A percentile compares a stretch with the other conserved stretches of the same genome.
These are phyloP conservation scores for Davidsoniella australis DNA, from an alignment of 2,329 filamentous ascomycete species.

Conservation along the genomic window DNA sequence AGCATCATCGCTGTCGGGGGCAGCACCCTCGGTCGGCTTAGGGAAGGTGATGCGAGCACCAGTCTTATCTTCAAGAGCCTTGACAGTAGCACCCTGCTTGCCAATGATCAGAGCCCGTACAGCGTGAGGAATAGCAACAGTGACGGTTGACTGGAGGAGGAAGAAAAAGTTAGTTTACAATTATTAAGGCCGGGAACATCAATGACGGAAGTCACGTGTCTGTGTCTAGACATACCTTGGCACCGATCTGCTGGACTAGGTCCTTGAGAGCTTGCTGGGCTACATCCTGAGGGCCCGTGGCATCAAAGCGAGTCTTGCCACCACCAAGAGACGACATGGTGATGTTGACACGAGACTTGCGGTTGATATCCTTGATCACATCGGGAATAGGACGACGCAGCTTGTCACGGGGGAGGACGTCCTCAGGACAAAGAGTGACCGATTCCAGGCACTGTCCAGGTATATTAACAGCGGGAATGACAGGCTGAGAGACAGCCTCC, in stretches of 20 bases:
- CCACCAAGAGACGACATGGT: conserved; percentile 57
- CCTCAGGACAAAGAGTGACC: conserved; percentile 54
- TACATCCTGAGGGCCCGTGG: conserved; percentile 64
- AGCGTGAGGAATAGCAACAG: conserved; percentile 31
- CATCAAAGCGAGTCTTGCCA: conserved; percentile 65
- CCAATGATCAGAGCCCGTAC: conserved; percentile 84
- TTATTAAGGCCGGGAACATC: not conserved
- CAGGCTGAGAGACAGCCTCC: not conserved
- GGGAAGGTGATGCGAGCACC: conserved; percentile 84
- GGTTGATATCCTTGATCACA: conserved; percentile 80
- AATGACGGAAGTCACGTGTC: conserved; percentile 5
- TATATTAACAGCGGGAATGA: conserved; percentile 35
- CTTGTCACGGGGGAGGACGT: conserved; percentile 59
- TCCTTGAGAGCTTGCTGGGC: conserved; percentile 82
- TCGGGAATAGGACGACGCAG: conserved; percentile 75
- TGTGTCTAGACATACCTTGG: conserved; percentile 44
- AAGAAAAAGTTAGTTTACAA: conserved; percentile 1
- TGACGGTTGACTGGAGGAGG: conserved; percentile 11
- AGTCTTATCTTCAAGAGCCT: conserved; percentile 73
- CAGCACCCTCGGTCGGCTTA: conserved; percentile 49
- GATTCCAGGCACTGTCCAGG: conserved; percentile 70
- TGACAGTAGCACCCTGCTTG: conserved; percentile 76
- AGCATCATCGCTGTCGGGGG: conserved; percentile 44
- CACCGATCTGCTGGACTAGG: conserved; percentile 71
- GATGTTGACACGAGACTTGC: conserved; percentile 73